These are phyloP conservation scores for Saccharomycopsis hybrid DNA, from an alignment of 1,139 yeast species.

Conservation along the genomic window DNA sequence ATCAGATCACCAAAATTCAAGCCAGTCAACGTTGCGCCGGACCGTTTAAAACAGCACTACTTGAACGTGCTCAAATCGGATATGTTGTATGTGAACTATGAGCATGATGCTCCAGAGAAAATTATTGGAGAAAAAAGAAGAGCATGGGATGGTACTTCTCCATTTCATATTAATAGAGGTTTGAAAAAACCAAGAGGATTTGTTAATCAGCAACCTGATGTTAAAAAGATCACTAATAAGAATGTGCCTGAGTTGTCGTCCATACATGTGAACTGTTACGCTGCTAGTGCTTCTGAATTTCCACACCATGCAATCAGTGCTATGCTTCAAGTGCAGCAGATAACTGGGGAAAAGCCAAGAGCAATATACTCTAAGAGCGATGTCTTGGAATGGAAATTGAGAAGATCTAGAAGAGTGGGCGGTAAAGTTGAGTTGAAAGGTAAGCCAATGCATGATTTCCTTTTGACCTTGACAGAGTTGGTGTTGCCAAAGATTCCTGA, in stretches of 20 bases:
- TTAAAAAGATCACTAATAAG: slow-evolving; percentile 54
- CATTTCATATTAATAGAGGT: slow-evolving; percentile 83
- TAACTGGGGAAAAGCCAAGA: slow-evolving; percentile 82
- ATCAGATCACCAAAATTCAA: slow-evolving; percentile 69
- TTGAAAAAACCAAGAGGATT: slow-evolving; percentile 58
- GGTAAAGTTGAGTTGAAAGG: slow-evolving; percentile 78
- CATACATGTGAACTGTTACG: slow-evolving; percentile 70
- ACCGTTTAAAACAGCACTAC: slow-evolving; percentile 77
- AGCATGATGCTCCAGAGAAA: slow-evolving; percentile 46
- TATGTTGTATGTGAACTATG: slow-evolving; percentile 67
- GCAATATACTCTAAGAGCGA: slow-evolving; percentile 70
- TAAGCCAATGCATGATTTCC: slow-evolving; percentile 77
- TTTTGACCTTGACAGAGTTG: slow-evolving; percentile 80
- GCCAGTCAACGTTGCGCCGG: slow-evolving; percentile 69
- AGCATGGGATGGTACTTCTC: slow-evolving; percentile 84
- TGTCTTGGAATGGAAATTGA: slow-evolving; percentile 80
- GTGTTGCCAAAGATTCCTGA: slow-evolving; percentile 92
- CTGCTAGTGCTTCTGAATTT: slow-evolving; percentile 65
- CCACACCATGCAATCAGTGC: slow-evolving; percentile 75
- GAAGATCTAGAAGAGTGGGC: slow-evolving; percentile 89
- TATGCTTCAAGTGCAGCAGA: slow-evolving; percentile 78
- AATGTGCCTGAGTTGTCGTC: slow-evolving; percentile 69
- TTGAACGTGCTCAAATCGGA: slow-evolving; percentile 68
- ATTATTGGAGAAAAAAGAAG: slow-evolving; percentile 65
- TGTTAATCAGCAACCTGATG: slow-evolving; percentile 63